Evolutionary conservation across 2,329 filamentous ascomycete species (phyloP).

Genomic region (Cladophialophora psammophila): DNA sequence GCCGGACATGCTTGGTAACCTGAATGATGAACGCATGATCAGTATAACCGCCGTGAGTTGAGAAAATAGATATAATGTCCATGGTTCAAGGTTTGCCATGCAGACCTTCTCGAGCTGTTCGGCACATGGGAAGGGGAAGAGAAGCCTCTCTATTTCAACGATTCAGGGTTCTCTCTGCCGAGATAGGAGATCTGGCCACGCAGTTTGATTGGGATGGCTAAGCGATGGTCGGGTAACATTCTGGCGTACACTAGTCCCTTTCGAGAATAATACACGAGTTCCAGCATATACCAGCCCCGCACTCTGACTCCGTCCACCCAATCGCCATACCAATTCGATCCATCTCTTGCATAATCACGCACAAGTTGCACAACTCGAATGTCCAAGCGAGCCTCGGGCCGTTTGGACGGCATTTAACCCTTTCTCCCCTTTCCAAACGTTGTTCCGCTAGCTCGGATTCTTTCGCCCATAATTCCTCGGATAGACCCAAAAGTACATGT

Average conservation of each 20-base stretch:
- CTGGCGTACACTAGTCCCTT: conserved; percentile 6
- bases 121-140: neutral
- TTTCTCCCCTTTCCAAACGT: neutral
- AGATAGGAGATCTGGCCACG: neutral
- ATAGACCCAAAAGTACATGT: neutral
- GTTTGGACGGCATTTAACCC: neutral
- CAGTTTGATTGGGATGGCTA: too few species aligned
- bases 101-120: neutral
- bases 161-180: neutral
- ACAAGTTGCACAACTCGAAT: conserved; percentile 9
- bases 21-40: too few species aligned
- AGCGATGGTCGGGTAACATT: neutral
- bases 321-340: neutral
- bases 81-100: neutral
- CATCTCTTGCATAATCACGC: neutral
- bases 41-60: neutral
- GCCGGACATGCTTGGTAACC: too few species aligned
- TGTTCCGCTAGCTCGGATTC: neutral
- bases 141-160: neutral
- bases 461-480: neutral
- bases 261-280: conserved; percentile 7
- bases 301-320: neutral
- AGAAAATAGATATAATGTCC: too few species aligned
- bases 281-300: neutral
- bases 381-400: neutral